Conservation (phyloP, 805 yeast genomes). For the Metschnikowia arizonensis region DNA sequence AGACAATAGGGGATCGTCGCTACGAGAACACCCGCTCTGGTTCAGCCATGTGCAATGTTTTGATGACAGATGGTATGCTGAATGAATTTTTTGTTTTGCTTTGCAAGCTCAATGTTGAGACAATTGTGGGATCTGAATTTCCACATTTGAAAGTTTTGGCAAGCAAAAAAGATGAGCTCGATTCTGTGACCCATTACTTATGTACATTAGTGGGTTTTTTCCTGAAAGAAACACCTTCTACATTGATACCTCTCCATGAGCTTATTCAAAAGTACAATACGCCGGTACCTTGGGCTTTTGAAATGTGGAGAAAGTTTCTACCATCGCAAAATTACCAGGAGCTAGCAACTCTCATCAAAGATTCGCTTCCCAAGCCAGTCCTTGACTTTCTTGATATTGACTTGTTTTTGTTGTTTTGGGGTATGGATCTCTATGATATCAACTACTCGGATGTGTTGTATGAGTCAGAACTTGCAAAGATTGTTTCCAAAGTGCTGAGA, state of each 20-base stretch:
- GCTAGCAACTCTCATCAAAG: slow-evolving; percentile 3
- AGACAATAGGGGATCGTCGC: slow-evolving; percentile 58
- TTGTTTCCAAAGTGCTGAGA: slow-evolving; percentile 33
- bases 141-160: slow-evolving; percentile 69
- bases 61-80: slow-evolving; percentile 43
- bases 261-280: slow-evolving; percentile 43
- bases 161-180: slow-evolving; percentile 66
- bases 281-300: slow-evolving; percentile 65
- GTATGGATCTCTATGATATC: slow-evolving; percentile 65
- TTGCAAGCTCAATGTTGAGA: slow-evolving; percentile 43
- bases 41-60: slow-evolving; percentile 41
- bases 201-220: slow-evolving; percentile 55
- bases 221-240: slow-evolving; percentile 26
- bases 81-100: slow-evolving; percentile 67
- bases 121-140: slow-evolving; percentile 27
- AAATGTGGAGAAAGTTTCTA: slow-evolving; percentile 62
- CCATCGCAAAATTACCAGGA: slow-evolving; percentile 21
- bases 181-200: slow-evolving; percentile 61
- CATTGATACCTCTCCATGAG: slow-evolving; percentile 39
- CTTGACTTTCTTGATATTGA: slow-evolving; percentile 19
- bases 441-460: slow-evolving; percentile 51
- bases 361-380: slow-evolving; percentile 9
- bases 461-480: slow-evolving; percentile 39
- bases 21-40: slow-evolving; percentile 47
- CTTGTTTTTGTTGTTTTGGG: slow-evolving; percentile 59